Conservation (phyloP, 345 rosid genomes). For the Moricandia arvensis region DNA sequence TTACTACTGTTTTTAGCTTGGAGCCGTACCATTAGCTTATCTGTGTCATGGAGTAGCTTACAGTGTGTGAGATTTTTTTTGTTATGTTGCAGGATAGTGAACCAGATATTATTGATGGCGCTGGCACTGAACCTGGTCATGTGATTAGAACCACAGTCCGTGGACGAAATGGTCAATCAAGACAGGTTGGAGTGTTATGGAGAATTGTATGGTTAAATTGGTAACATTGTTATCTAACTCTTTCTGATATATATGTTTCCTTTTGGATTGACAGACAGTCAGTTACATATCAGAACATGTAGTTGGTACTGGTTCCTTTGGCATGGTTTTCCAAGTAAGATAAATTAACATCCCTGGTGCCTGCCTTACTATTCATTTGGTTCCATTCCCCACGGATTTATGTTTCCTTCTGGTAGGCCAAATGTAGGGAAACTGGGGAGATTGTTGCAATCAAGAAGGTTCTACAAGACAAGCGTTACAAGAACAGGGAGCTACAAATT, state of each 20-base stretch:
- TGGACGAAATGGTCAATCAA: slow-evolving; percentile 87
- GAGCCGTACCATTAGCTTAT: not conserved
- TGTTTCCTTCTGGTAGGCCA: slow-evolving; percentile 61
- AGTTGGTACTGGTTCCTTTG: slow-evolving; percentile 95
- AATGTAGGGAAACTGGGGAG: slow-evolving; percentile 95
- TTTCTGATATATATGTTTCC: slow-evolving; percentile 27
- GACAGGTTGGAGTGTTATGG: slow-evolving; percentile 75
- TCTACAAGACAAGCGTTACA: slow-evolving; percentile 92
- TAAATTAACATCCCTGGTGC: slow-evolving; percentile 2
- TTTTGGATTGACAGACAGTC: slow-evolving; percentile 55
- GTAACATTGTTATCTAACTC: not conserved
- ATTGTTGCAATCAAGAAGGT: slow-evolving; percentile 93
- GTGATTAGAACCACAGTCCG: slow-evolving; percentile 85
- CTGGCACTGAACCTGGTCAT: slow-evolving; percentile 89
- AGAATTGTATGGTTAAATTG: slow-evolving; percentile 18
- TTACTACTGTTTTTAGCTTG: not conserved
- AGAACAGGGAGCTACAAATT: slow-evolving; percentile 88
- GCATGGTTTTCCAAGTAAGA: slow-evolving; percentile 85
- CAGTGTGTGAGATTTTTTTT: slow-evolving; percentile 6
- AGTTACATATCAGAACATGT: slow-evolving; percentile 92
- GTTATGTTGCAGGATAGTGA: slow-evolving; percentile 77
- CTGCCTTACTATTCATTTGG: slow-evolving; percentile 6
- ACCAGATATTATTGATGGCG: slow-evolving; percentile 86
- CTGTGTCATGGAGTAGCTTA: not conserved
- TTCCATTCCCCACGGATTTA: slow-evolving; percentile 4